Evolutionary conservation across 164 flowering plant genomes (phyloP).

Genomic region (Vitis rotundifolia): DNA sequence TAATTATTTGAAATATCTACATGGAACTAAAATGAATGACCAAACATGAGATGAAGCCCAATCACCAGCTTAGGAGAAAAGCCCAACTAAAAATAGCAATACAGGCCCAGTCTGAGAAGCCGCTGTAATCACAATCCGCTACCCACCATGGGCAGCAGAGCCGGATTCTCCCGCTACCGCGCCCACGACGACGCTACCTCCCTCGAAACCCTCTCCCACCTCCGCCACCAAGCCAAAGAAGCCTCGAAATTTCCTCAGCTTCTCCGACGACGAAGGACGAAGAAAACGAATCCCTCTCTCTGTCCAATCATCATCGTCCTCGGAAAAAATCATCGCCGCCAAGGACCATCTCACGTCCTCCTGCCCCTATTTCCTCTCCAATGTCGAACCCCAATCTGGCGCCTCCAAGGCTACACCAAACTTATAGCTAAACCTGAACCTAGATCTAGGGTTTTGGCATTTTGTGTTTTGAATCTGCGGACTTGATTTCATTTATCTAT

Average conservation of each 20-base stretch:
- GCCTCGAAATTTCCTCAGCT: slow-evolving; percentile 67
- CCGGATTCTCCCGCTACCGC: slow-evolving; percentile 57
- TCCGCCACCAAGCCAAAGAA: slow-evolving; percentile 36
- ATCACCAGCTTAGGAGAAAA: no score
- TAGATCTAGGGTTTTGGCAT: no score
- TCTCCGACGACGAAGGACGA: slow-evolving; percentile 71
- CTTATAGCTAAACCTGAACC: slow-evolving; percentile 39
- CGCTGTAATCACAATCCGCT: background rate
- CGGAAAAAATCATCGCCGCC: slow-evolving; percentile 48
- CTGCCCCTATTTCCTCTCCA: slow-evolving; percentile 43
- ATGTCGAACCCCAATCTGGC: slow-evolving; percentile 86
- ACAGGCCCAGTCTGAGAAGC: no score
- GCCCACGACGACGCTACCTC: slow-evolving; percentile 29
- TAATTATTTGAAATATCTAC: no score
- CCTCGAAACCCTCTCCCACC: slow-evolving; percentile 19
- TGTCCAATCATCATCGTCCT: slow-evolving; percentile 30
- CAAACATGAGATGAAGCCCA: no score
- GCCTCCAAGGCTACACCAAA: slow-evolving; percentile 81
- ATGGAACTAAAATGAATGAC: no score
- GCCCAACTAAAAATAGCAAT: no score
- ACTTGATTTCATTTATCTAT: no score
- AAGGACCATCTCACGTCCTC: slow-evolving; percentile 47
- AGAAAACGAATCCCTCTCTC: slow-evolving; percentile 35
- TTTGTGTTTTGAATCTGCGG: no score
- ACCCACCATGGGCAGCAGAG: slow-evolving; percentile 37